A percentile compares a stretch with the other conserved stretches of the same genome.
phyloP scores from a whole-genome alignment of 805 yeast genomes.

The Metschnikowia shivogae region DNA sequence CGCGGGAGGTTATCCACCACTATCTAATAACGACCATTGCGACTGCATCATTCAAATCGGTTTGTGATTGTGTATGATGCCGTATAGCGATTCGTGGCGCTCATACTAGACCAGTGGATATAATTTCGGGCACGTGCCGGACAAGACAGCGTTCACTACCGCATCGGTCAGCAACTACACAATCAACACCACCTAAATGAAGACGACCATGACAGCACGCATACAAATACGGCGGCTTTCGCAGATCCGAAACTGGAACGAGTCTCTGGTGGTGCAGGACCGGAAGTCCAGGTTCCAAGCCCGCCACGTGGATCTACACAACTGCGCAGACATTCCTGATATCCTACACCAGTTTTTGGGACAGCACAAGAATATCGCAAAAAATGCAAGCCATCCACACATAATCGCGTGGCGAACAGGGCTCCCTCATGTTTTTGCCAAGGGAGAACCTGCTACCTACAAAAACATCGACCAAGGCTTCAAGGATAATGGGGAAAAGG shows the following conservation, averaged over 20 bases:
- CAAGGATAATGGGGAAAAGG: slow-evolving; percentile 69
- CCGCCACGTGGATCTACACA: slow-evolving; percentile 41
- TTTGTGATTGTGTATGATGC: no score
- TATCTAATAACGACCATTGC: no score
- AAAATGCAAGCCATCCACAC: slow-evolving; percentile 62
- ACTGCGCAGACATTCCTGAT: slow-evolving; percentile 39
- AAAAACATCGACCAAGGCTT: slow-evolving; percentile 51
- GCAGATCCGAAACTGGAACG: slow-evolving; percentile 26
- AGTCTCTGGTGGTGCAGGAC: slow-evolving; percentile 32
- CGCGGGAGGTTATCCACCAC: neutral
- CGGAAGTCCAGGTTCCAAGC: slow-evolving; percentile 69
- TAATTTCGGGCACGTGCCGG: no score
- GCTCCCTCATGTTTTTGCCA: neutral
- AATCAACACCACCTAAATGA: neutral
- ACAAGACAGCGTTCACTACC: no score
- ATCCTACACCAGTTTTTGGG: slow-evolving; percentile 40
- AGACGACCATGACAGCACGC: slow-evolving; percentile 1
- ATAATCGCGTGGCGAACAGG: slow-evolving; percentile 70
- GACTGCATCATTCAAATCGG: no score
- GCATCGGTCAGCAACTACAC: no score
- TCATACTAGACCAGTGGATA: no score
- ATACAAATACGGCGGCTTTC: slow-evolving; percentile 3
- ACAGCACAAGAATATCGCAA: slow-evolving; percentile 45
- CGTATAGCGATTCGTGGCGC: no score
- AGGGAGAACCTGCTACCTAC: slow-evolving; percentile 8